A percentile compares a stretch with the other conserved stretches of the same genome.
These are phyloP conservation scores for Basipetospora chlamydospora DNA, from an alignment of 2,329 filamentous ascomycete species.

Conservation along the genomic window DNA sequence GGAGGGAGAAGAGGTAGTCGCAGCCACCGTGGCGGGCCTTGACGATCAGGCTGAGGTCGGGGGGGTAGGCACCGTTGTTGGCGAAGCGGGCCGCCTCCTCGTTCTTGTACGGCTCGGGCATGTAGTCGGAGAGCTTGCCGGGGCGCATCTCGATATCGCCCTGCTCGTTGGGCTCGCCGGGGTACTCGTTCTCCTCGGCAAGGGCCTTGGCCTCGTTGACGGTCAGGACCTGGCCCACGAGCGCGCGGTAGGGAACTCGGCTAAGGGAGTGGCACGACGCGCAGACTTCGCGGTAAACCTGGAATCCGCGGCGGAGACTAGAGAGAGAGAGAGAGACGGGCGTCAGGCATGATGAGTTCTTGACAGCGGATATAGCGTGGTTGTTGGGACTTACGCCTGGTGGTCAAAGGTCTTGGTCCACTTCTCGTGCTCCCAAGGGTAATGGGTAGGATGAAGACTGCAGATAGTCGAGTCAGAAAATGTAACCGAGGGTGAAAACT, in stretches of 20 bases:
- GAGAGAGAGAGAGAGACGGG: conserved; percentile 8
- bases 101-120: conserved; percentile 93
- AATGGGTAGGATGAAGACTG: conserved; percentile 81
- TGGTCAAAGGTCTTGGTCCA: conserved; percentile 95
- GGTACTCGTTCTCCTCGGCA: conserved; percentile 97
- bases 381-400: conserved; percentile 61
- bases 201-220: conserved; percentile 96
- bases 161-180: conserved; percentile 93
- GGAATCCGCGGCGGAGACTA: conserved; percentile 96
- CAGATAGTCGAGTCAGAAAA: conserved; percentile 2
- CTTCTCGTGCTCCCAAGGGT: conserved; percentile 91
- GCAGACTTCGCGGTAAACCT: conserved; percentile 98
- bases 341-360: background rate
- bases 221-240: conserved; percentile 85
- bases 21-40: conserved; percentile 96
- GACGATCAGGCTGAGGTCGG: conserved; percentile 93
- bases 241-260: conserved; percentile 82
- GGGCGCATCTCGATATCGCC: conserved; percentile 97
- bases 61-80: conserved; percentile 95
- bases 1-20: conserved; percentile 94
- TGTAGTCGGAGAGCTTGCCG: conserved; percentile 96
- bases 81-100: conserved; percentile 94
- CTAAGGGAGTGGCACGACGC: conserved; percentile 91
- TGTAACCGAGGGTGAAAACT: too few relatives aligned
- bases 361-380: too few relatives aligned